Conservation (phyloP, 371 early-diverging fungal species). For the Mucor irregularis region DNA sequence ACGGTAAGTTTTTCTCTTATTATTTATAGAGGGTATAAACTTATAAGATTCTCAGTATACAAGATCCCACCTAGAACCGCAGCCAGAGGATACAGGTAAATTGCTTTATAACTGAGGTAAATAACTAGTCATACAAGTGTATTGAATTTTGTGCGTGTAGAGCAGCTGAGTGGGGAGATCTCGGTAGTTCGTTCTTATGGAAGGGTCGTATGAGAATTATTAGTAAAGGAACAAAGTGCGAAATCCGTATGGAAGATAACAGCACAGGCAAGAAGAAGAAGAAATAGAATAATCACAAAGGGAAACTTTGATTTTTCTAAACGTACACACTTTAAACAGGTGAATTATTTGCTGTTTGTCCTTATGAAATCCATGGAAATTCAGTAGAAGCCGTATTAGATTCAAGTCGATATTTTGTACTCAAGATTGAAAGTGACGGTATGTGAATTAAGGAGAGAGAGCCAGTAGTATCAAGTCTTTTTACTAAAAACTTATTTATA, state of each 20-base stretch:
- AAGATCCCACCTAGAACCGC: slow-evolving; percentile 79
- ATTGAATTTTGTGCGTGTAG: slow-evolving; percentile 28
- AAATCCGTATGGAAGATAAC: slow-evolving; percentile 81
- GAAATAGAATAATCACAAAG: not conserved
- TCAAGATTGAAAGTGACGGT: slow-evolving; percentile 82
- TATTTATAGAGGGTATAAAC: not conserved
- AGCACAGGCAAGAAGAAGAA: slow-evolving; percentile 46
- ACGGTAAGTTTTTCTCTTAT: slow-evolving; percentile 56
- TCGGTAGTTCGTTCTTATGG: slow-evolving; percentile 74
- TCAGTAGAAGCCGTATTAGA: slow-evolving; percentile 89
- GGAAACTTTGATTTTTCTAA: not conserved
- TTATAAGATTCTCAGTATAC: slow-evolving; percentile 52
- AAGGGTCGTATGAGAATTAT: slow-evolving; percentile 81
- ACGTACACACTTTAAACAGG: no score
- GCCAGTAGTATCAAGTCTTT: not conserved
- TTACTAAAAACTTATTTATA: slow-evolving; percentile 9
- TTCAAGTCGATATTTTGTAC: slow-evolving; percentile 91
- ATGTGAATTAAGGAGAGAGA: not conserved
- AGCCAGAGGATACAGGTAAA: slow-evolving; percentile 73
- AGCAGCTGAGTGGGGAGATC: slow-evolving; percentile 88
- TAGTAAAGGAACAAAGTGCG: slow-evolving; percentile 67
- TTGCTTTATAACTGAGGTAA: no score
- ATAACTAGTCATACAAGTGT: not conserved
- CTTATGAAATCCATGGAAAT: slow-evolving; percentile 71
- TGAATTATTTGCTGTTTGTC: slow-evolving; percentile 85